These are phyloP conservation scores for Zymoseptoria passerinii DNA, from an alignment of 2,329 filamentous ascomycete species.

Conservation along the genomic window DNA sequence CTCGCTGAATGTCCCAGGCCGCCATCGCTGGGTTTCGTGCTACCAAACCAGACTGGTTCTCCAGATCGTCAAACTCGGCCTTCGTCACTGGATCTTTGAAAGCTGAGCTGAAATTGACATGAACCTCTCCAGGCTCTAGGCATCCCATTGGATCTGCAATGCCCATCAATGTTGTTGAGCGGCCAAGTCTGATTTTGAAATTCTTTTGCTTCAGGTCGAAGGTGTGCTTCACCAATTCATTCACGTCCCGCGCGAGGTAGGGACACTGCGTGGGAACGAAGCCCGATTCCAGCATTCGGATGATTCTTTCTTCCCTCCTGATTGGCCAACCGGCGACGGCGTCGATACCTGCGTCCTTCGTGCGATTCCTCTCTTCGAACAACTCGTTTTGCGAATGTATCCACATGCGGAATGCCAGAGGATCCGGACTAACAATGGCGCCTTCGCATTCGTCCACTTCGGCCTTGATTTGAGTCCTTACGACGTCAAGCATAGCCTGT, in stretches of 20 bases:
- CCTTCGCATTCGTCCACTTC: conserved; percentile 48
- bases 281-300: conserved; percentile 45
- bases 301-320: conserved; percentile 44
- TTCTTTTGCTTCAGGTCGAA: conserved; percentile 16
- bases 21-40: conserved; percentile 62
- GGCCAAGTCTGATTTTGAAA: conserved; percentile 44
- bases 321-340: conserved; percentile 47
- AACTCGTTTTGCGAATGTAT: conserved; percentile 40
- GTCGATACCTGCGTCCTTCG: conserved; percentile 20
- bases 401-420: conserved; percentile 40
- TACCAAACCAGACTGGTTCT: conserved; percentile 59
- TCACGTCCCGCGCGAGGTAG: conserved; percentile 15
- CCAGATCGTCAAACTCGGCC: not conserved
- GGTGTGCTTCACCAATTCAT: conserved; percentile 1
- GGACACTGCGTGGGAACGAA: conserved; percentile 14
- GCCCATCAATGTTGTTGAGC: conserved; percentile 57
- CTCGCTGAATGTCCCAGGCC: conserved; percentile 62
- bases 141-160: conserved; percentile 57
- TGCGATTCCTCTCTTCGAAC: conserved; percentile 22
- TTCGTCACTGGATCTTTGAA: conserved; percentile 47
- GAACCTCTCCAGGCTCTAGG: conserved; percentile 57
- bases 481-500: conserved; percentile 40
- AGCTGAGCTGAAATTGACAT: conserved; percentile 56
- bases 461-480: conserved; percentile 43
- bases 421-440: not conserved